Conservation (phyloP, 495 filamentous ascomycete genomes). For the Penicillium taxi region DNA sequence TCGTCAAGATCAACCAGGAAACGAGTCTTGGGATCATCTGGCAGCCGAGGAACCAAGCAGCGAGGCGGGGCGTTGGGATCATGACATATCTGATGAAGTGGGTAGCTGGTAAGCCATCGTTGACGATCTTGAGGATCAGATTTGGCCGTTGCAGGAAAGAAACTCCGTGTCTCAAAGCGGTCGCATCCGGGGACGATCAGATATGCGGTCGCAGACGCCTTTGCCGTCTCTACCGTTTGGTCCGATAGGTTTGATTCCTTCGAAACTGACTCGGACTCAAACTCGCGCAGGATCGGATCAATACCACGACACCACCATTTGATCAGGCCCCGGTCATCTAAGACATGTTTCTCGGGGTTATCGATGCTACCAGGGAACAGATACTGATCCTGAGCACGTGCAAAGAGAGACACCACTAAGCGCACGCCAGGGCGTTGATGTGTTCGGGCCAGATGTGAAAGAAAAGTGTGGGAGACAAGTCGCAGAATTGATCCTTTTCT, state of each 20-base stretch:
- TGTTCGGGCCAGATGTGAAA: constrained; percentile 62
- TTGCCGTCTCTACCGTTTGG: constrained; percentile 27
- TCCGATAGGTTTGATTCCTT: constrained; percentile 37
- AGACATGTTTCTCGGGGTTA: constrained; percentile 81
- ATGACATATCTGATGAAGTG: constrained; percentile 53
- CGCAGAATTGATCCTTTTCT: constrained; percentile 64
- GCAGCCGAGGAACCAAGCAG: constrained; percentile 82
- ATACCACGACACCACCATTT: constrained; percentile 91
- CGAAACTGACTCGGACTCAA: constrained; percentile 35
- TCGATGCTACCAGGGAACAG: constrained; percentile 87
- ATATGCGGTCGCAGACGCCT: constrained; percentile 54
- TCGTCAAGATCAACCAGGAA: constrained; percentile 86
- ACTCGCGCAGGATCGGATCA: constrained; percentile 58
- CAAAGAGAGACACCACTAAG: constrained; percentile 83
- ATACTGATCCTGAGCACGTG: constrained; percentile 86
- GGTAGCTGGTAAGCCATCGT: constrained; percentile 49
- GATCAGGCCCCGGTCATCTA: constrained; percentile 81
- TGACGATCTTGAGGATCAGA: constrained; percentile 37
- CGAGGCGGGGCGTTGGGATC: constrained; percentile 59
- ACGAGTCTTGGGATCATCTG: constrained; percentile 91
- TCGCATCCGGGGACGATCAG: constrained; percentile 83
- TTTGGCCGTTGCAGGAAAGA: constrained; percentile 46
- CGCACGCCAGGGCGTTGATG: constrained; percentile 60
- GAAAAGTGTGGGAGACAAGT: constrained; percentile 63
- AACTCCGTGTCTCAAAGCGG: constrained; percentile 56